Evolutionary conservation across 164 flowering plant species (phyloP).

Genomic region (Vitis rotundifolia): DNA sequence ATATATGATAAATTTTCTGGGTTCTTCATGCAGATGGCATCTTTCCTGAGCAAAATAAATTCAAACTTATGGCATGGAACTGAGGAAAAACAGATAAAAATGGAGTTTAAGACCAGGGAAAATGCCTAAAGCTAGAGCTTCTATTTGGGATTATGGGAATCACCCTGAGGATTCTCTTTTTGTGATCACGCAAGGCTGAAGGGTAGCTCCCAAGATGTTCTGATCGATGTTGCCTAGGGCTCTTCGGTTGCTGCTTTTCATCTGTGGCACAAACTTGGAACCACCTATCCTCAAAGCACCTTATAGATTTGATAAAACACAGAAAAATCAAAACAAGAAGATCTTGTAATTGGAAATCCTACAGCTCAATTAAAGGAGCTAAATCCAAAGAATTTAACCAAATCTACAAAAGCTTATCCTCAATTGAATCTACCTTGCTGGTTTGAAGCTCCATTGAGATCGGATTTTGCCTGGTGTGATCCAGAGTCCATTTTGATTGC

Average conservation of each 20-base stretch:
- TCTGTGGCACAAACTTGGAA: slow-evolving; percentile 2
- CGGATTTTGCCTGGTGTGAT: slow-evolving; percentile 3
- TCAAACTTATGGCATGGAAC: not conserved
- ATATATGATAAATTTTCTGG: not conserved
- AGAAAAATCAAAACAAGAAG: not conserved
- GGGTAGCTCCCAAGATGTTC: slow-evolving; percentile 9
- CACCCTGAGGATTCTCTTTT: not conserved
- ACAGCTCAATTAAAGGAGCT: not conserved
- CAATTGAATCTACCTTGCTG: slow-evolving; percentile 6
- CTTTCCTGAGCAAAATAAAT: not conserved
- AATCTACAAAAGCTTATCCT: too few species aligned
- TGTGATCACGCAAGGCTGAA: not conserved
- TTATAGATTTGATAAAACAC: not conserved
- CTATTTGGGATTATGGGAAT: not conserved
- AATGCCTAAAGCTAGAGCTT: too few species aligned
- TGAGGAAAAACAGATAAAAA: not conserved
- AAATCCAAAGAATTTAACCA: too few species aligned
- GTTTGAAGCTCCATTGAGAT: not conserved
- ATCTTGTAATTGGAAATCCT: not conserved
- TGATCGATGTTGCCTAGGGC: slow-evolving; percentile 12
- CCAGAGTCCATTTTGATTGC: slow-evolving; percentile 6
- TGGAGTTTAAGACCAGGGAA: not conserved
- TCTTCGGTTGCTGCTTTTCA: slow-evolving; percentile 6
- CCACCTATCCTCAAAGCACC: slow-evolving; percentile 4
- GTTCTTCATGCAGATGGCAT: not conserved